phyloP scores from a whole-genome alignment of 345 rosid species.

The Stellera chamaejasme region DNA sequence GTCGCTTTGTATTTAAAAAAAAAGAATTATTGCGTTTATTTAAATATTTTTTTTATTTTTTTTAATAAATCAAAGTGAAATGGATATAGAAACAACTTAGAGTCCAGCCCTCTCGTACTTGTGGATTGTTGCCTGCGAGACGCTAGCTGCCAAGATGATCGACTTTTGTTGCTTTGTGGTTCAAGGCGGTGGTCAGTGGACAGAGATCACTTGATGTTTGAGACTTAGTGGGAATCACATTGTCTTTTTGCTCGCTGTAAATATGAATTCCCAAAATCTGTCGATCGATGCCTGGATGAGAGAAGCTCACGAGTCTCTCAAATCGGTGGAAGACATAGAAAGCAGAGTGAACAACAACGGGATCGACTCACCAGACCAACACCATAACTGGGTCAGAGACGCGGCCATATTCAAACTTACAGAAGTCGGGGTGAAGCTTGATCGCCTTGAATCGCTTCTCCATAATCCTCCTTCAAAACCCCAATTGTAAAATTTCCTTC shows the following conservation, averaged over 20 bases:
- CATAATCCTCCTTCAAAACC: constrained; percentile 50
- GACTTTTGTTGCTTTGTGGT: neutral
- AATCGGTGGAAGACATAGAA: constrained; percentile 33
- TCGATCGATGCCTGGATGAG: constrained; percentile 40
- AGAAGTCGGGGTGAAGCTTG: constrained; percentile 44
- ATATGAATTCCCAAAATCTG: constrained; percentile 14
- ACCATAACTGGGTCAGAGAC: constrained; percentile 10
- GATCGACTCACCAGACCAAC: neutral
- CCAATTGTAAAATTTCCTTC: constrained; percentile 25
- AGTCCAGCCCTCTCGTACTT: too few relatives aligned
- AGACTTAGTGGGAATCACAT: neutral
- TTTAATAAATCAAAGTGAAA: too few relatives aligned
- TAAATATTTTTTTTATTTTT: too few relatives aligned
- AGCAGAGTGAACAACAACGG: constrained; percentile 19
- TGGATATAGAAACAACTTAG: too few relatives aligned
- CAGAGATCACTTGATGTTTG: neutral
- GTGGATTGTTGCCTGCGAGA: too few relatives aligned
- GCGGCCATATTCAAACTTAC: constrained; percentile 32
- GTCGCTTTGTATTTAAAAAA: too few relatives aligned
- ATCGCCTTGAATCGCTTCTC: constrained; percentile 52
- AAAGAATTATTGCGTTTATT: too few relatives aligned
- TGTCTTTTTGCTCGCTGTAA: neutral
- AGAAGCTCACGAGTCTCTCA: constrained; percentile 43
- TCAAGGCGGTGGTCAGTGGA: too few relatives aligned
- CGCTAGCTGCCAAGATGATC: too few relatives aligned